Evolutionary conservation across 371 early-diverging fungal species (phyloP).

Genomic region (Mucor plumbeus): DNA sequence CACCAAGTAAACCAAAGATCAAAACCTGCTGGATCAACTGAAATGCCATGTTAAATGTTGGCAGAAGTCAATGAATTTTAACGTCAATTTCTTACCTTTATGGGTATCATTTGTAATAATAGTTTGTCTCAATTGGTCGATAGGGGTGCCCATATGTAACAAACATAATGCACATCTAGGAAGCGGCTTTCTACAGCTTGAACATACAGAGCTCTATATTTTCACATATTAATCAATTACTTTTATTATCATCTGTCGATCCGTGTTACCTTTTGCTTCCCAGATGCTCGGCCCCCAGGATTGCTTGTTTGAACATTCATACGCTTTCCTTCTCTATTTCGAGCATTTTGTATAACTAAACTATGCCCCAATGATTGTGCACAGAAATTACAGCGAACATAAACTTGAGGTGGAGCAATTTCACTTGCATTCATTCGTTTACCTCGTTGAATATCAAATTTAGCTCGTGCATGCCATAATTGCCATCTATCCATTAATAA

Average conservation of each 20-base stretch:
- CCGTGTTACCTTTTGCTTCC: slow-evolving; percentile 52
- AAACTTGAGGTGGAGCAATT: slow-evolving; percentile 79
- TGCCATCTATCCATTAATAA: slow-evolving; percentile 89
- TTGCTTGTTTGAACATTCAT: slow-evolving; percentile 58
- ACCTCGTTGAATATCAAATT: slow-evolving; percentile 88
- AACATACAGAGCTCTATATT: slow-evolving; percentile 73
- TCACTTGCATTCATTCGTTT: slow-evolving; percentile 62
- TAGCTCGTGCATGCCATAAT: slow-evolving; percentile 81
- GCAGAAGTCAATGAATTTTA: not conserved
- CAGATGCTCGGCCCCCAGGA: slow-evolving; percentile 41
- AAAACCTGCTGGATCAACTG: slow-evolving; percentile 67
- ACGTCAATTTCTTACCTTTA: slow-evolving; percentile 25
- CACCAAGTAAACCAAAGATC: slow-evolving; percentile 98
- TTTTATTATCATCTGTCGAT: not conserved
- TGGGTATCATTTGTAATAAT: slow-evolving; percentile 54
- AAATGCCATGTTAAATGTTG: not conserved
- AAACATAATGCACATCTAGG: slow-evolving; percentile 94
- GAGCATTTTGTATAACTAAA: slow-evolving; percentile 58
- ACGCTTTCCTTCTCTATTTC: slow-evolving; percentile 62
- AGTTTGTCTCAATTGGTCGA: slow-evolving; percentile 53
- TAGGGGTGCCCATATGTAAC: slow-evolving; percentile 84
- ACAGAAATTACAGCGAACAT: slow-evolving; percentile 91
- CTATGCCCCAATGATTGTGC: slow-evolving; percentile 77
- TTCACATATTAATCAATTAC: not conserved
- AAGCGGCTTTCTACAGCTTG: slow-evolving; percentile 85